Base-by-base conservation (phyloP, 176 grass and related monocot species). In the Zea luxurians region DNA sequence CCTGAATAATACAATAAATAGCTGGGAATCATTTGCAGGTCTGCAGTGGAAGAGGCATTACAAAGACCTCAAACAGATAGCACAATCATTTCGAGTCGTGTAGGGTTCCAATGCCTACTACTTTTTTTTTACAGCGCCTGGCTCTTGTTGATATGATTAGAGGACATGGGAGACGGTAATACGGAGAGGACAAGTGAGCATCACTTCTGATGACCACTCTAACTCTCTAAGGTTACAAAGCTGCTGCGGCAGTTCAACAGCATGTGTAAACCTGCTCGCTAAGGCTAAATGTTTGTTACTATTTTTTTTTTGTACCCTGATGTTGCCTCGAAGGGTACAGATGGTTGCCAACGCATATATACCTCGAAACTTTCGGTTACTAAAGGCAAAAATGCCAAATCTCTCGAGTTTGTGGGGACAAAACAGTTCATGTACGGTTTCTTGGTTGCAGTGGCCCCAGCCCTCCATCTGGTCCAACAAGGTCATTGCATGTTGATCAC, bases 1-100 rank as follows among this genome's bases (percentile, higher is more conserved):
- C 20, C 10, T 84, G 38, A 85, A 12, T 4, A 78, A 10, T 27
- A 27, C 27, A 27, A 27, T 27, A 27, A 27, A 27, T 4, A 58
- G 13, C 27, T 61, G 0, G 53, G 21, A 42, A 48, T 35, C 27
- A 44, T 62, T 47, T 85, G 61, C 77, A 97, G 96, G 96, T 58
- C 81, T 98, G 42, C 96, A 95, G 76, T 99, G 96, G 92, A 99
- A 98, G 89, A 98, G 89, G 43, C 67, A 99, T 53, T 99, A 89
- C 72, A 92, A 92, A 70, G 90, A 92, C 83, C 76, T 99, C 55
- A 95, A 95, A 71, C 71, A 90, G 73, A 99, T 99, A 48, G 92
- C 96, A 54, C 80, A 90, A 61, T 95, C 96, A 12, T 99, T 99
- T 77, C 96, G 86, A 0, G 88, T 95, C 9, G 76, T 92, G 47